Percentiles rank a stretch among this genome's conserved stretches.
Evolutionary conservation across 306 rosid species (phyloP).

Genomic region (Gastrolobium villosum): DNA sequence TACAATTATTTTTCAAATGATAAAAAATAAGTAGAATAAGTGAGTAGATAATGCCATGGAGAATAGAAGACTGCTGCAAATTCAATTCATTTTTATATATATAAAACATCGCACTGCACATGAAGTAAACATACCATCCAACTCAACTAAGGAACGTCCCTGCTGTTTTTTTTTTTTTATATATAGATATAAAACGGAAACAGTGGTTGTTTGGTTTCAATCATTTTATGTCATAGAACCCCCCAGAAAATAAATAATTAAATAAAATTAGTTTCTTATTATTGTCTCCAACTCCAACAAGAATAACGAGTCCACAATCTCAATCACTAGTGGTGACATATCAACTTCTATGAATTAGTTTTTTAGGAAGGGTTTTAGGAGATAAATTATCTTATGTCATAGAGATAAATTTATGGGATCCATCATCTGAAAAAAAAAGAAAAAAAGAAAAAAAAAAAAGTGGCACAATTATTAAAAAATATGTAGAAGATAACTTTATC

Average conservation of each 20-base stretch:
- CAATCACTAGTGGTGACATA: slow-evolving; percentile 39
- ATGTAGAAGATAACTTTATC: no score
- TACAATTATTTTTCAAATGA: neutral
- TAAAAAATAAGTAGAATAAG: neutral
- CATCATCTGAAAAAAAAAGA: no score
- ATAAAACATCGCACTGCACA: slow-evolving; percentile 45
- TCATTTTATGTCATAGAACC: slow-evolving; percentile 10
- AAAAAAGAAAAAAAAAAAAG: no score
- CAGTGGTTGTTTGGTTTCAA: slow-evolving; percentile 28
- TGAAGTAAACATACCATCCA: slow-evolving; percentile 40
- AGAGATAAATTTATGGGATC: no score
- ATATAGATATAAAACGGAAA: neutral
- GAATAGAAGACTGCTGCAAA: neutral
- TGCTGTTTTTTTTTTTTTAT: neutral
- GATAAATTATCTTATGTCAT: no score
- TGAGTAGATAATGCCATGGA: neutral
- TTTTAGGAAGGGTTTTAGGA: neutral
- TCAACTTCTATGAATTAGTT: slow-evolving; percentile 36
- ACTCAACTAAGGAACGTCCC: slow-evolving; percentile 7
- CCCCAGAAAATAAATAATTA: neutral
- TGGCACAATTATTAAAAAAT: no score
- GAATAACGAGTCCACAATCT: slow-evolving; percentile 30
- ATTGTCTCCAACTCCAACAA: neutral
- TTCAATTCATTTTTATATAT: neutral
- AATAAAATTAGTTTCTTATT: neutral